Base-by-base conservation (phyloP, 352 stramenopile genomes). In the Bremia lactucae region DNA sequence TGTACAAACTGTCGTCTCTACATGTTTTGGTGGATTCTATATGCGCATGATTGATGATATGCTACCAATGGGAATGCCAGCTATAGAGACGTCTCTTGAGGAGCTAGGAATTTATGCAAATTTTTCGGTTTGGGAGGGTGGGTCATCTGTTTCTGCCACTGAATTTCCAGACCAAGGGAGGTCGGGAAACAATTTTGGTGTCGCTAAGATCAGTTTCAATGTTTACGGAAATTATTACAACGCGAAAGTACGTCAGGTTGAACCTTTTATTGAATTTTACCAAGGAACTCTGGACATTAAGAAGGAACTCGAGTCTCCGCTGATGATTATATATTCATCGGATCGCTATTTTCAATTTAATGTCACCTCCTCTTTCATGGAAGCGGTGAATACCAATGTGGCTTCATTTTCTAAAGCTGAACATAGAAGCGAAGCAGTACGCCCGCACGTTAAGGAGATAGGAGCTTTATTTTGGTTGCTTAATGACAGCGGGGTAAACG, bases 191-290 rank as follows among this genome's bases (percentile, higher is more conserved):
- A 83, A 78, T 34, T 87, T 71, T 36, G 81, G 76, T 19, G 56
- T 88, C 6, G 71, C 57, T 5, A 87, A 83, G 48, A 52, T 91
- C 34, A 84, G 68, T 43, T 87, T 87, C 46, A 70, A 83, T 16
- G 43, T 91, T 23, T 91, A 93, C 43, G 78, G 79, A 59, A 92
- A 91, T 52, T 94, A 94, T 43, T 94, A 87, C 72, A 94, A 94
- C 57, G 59, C 59, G 1, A 87, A 65, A 21, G 68, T 69, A 9
- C 59, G 73, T 4, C 75, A 90, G 31, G 58, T 81, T 4, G 81
- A 94, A 42, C 81, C 81, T 15, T 94, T 91, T 45, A 63, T 94
- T 31, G 81, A 94, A 55, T 89, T 79, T 46, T 91, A 89, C 42
- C 70, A 86, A 46, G 72, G 78, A 0, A 73, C 78, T 21, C 46